Base-by-base conservation (phyloP, 139 green algal genomes). In the Yamagishiella unicocca region DNA sequence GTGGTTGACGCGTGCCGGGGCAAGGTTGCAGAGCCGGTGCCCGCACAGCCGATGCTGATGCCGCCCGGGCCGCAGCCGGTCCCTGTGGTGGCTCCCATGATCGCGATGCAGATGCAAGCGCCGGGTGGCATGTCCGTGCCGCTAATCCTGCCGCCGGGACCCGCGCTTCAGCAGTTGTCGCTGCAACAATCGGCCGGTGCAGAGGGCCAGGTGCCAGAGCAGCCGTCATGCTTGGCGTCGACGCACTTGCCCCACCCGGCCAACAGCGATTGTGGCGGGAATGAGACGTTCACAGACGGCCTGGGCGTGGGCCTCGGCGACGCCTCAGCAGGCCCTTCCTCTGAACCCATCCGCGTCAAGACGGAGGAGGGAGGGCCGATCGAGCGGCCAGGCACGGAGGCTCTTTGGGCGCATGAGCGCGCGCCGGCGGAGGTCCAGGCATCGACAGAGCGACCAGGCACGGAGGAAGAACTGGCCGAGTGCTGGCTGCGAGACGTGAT, bases 401-500 rank as follows among this genome's bases (percentile, higher is more conserved):
- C 6, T 12, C 14, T 25, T 45, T 10, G 3, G 4, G 24, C 31
- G 31, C 9, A 33, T 33, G 66, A 45, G 6, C 31, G 66, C 17
- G 31, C n/a, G n/a, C n/a, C 66, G 33, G 66, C 37, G 19, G 70
- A 78, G 70, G 70, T 12, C 17, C 67, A 75, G 25, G 29, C 29
- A 24, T 40, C 62, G 38, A 12, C 27, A 43, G 43, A 42, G 42
- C 43, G 42, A 27, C 21, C n/a, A 0, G 40, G 62, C 5, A 27
- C 29, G 54, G 79, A 62, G 40, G 61, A 61, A 29, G 87, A 68
- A 19, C 14, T 66, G 4, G 81, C 89, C 55, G 88, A 83, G 33
- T n/a, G 27, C 19, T 82, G 82, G 81, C 53, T 93, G 70, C 75
- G 67, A n/a, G 85, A 87, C 43, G 76, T 92, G 8, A 79, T 93